These are phyloP conservation scores for Talaromyces islandicus DNA, from an alignment of 2,329 filamentous ascomycete genomes.

Conservation along the genomic window DNA sequence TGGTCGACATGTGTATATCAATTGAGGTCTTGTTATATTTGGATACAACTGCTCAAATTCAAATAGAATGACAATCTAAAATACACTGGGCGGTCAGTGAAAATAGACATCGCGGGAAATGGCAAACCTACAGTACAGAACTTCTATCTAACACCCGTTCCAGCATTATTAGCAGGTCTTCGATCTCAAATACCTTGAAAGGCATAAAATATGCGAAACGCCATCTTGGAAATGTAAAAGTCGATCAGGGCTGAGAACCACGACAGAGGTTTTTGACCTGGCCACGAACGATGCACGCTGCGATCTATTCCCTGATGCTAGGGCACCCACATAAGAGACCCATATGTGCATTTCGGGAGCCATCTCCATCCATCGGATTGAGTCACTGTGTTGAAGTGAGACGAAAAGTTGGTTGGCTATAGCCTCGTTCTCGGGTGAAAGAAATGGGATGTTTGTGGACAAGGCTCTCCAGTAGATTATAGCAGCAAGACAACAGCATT, in stretches of 20 bases:
- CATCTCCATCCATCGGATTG: neutral
- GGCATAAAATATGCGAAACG: constrained; percentile 2
- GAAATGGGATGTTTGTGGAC: neutral
- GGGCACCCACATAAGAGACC: constrained; percentile 1
- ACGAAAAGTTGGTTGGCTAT: neutral
- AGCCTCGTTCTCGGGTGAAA: constrained; percentile 1
- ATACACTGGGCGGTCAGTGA: too few species aligned
- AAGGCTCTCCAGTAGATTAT: constrained; percentile 4
- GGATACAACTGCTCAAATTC: too few species aligned
- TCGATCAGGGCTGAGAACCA: neutral
- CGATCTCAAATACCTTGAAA: neutral
- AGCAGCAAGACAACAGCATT: constrained; percentile 3
- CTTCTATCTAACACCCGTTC: neutral
- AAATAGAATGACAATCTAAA: too few species aligned
- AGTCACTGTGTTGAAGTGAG: neutral
- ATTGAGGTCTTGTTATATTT: too few species aligned
- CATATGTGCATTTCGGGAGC: constrained; percentile 2
- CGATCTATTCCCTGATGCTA: neutral
- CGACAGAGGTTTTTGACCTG: constrained; percentile 4
- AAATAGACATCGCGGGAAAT: neutral
- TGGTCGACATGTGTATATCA: too few species aligned
- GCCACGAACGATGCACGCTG: constrained; percentile 4
- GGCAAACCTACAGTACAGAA: neutral
- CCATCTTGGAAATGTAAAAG: neutral
- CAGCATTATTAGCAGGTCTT: neutral